Evolutionary conservation across 176 grass and related monocot species (phyloP).

Genomic region (Avena sativa): DNA sequence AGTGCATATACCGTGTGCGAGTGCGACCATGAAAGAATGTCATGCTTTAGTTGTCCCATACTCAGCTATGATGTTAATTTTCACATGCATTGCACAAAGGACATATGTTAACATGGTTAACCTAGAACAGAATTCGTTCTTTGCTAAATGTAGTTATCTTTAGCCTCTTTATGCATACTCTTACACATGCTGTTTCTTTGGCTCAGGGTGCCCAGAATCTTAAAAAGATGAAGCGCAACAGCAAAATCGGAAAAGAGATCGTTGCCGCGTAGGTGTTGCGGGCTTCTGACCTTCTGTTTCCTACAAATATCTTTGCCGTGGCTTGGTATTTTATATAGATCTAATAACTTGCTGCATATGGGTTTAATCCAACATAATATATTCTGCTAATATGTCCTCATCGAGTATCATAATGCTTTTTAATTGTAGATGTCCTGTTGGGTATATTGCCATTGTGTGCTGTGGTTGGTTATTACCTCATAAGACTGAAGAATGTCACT

Average conservation of each 20-base stretch:
- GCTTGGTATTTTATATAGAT: neutral
- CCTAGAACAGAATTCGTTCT: neutral
- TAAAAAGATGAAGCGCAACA: slow-evolving; percentile 98
- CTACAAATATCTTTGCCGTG: neutral
- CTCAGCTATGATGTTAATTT: slow-evolving; percentile 5
- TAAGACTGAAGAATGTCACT: neutral
- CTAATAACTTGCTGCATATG: neutral
- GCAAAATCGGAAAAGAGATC: slow-evolving; percentile 98
- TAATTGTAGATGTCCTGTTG: neutral
- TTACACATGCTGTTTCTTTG: slow-evolving; percentile 38
- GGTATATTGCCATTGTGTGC: slow-evolving; percentile 2
- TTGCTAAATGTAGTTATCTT: slow-evolving; percentile 22
- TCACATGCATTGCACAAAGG: slow-evolving; percentile 7
- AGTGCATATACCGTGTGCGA: neutral
- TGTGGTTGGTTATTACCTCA: neutral
- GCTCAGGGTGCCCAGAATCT: slow-evolving; percentile 87
- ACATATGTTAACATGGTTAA: neutral
- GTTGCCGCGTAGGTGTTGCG: slow-evolving; percentile 72
- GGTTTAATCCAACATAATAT: neutral
- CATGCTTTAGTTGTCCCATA: neutral
- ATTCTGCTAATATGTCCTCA: neutral
- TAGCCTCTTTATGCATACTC: neutral
- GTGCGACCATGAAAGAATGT: neutral
- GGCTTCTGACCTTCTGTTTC: slow-evolving; percentile 24
- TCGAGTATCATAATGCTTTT: neutral